A percentile compares a stretch with the other conserved stretches of the same genome.
Evolutionary conservation across 2,329 filamentous ascomycete genomes (phyloP).

Genomic region (Teratosphaeria gauchensis): DNA sequence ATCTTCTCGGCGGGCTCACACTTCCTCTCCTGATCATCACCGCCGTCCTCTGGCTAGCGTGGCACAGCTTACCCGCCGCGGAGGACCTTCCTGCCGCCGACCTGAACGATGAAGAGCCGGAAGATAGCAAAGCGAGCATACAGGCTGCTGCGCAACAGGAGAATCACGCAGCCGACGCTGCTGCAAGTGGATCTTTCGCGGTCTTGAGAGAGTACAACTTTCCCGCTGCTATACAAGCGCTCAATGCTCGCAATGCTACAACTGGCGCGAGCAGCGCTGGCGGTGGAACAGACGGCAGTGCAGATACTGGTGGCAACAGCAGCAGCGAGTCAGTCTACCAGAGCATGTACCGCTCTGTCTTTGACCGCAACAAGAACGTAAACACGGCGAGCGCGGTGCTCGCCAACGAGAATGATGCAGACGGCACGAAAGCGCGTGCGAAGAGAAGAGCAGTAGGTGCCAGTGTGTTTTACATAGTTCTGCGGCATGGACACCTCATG

Average conservation of each 20-base stretch:
- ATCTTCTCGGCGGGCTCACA: constrained; percentile 78
- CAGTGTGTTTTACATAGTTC: constrained; percentile 24
- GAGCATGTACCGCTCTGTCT: constrained; percentile 94
- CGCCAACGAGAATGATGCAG: constrained; percentile 6
- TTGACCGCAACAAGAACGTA: constrained; percentile 60
- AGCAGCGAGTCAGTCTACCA: constrained; percentile 77
- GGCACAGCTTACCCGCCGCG: neutral
- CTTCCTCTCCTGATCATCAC: constrained; percentile 66
- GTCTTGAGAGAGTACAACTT: constrained; percentile 24
- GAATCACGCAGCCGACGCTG: constrained; percentile 11
- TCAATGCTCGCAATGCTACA: constrained; percentile 10
- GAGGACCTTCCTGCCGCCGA: neutral
- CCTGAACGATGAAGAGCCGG: neutral
- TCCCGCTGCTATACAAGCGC: constrained; percentile 17
- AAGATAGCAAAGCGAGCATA: neutral
- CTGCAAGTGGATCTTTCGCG: constrained; percentile 22
- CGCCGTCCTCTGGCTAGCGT: constrained; percentile 41
- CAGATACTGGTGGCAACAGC: constrained; percentile 3
- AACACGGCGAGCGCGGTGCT: constrained; percentile 14
- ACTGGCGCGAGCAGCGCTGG: neutral
- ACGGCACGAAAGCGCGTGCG: constrained; percentile 1
- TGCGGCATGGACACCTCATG: constrained; percentile 88
- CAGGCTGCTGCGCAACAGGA: constrained; percentile 3
- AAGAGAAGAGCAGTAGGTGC: constrained; percentile 14
- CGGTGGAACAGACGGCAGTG: constrained; percentile 4